phyloP scores from a whole-genome alignment of 148 eudicot species.

The Rhododendron simsii region DNA sequence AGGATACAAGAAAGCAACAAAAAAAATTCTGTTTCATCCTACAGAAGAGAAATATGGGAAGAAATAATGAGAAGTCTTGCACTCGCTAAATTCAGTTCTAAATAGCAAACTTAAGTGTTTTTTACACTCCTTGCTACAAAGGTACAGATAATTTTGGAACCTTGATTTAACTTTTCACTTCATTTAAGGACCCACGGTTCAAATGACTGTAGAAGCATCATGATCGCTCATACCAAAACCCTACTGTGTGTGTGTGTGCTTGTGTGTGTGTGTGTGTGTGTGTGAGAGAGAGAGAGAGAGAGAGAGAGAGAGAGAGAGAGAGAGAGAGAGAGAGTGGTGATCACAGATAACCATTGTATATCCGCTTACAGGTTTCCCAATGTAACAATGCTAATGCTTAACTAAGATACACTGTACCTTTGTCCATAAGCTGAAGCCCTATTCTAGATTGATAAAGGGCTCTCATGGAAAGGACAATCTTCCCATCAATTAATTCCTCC shows the following conservation, averaged over 20 bases:
- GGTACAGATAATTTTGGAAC: background rate
- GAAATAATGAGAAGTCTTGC: background rate
- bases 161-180: constrained; percentile 10
- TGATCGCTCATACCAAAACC: background rate
- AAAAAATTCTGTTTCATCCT: background rate
- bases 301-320: background rate
- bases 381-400: background rate
- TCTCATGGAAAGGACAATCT: constrained; percentile 88
- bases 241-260: background rate
- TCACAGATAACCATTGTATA: background rate
- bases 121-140: background rate
- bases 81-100: background rate
- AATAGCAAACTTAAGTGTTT: background rate
- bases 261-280: too few relatives aligned
- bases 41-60: background rate
- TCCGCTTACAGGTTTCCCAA: background rate
- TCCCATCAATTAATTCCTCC: constrained; percentile 85
- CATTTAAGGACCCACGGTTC: background rate
- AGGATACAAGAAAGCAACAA: background rate
- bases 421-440: constrained; percentile 73
- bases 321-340: background rate
- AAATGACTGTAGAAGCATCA: background rate
- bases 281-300: background rate
- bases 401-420: constrained; percentile 37
- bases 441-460: constrained; percentile 80